Conservation (phyloP, 2,329 filamentous ascomycete genomes). For the Fusarium subtropicale region DNA sequence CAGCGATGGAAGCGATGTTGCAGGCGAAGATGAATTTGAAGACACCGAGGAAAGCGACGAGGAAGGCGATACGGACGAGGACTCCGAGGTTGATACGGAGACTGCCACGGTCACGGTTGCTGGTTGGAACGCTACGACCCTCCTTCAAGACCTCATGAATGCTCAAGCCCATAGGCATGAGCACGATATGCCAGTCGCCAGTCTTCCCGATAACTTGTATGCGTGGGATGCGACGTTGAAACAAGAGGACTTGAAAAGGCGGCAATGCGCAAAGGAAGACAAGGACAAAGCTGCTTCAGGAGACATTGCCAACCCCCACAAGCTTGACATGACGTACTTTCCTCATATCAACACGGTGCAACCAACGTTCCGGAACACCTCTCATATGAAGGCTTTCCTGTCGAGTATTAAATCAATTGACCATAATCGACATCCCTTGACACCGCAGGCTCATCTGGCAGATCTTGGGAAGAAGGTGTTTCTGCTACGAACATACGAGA, state of each 20-base stretch:
- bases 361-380: constrained; percentile 28
- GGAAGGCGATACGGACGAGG: constrained; percentile 30
- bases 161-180: not conserved
- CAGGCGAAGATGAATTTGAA: constrained; percentile 33
- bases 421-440: constrained; percentile 27
- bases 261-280: not conserved
- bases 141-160: too few species aligned
- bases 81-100: constrained; percentile 26
- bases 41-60: constrained; percentile 40
- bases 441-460: constrained; percentile 17
- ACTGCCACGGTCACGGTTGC: not conserved
- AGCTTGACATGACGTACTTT: constrained; percentile 52
- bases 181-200: not conserved
- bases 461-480: constrained; percentile 39
- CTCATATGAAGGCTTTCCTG: constrained; percentile 41
- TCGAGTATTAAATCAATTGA: constrained; percentile 16
- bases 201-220: constrained; percentile 25
- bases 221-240: constrained; percentile 24
- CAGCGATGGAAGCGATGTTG: constrained; percentile 28
- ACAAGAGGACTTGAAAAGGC: constrained; percentile 7
- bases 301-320: not conserved
- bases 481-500: constrained; percentile 62
- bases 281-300: not conserved
- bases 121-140: too few species aligned
- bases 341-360: constrained; percentile 49